Base-by-base conservation (phyloP, 2,329 filamentous ascomycete genomes). In the Stemphylium beticola region DNA sequence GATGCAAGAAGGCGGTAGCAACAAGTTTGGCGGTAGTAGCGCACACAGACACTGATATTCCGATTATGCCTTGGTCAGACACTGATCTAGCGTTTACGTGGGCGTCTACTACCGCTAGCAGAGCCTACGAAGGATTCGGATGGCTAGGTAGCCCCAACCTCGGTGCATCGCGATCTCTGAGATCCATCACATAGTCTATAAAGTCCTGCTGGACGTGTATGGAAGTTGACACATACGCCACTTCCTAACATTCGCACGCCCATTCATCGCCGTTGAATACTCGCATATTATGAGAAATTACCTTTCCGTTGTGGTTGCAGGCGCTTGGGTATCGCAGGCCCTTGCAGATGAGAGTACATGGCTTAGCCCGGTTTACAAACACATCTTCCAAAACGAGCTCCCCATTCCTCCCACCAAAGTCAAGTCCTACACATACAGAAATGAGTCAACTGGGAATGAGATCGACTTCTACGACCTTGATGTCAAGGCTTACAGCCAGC, bases 401-500 rank as follows among this genome's bases (percentile, higher is more conserved):
- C 79, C 80, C 1, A 78, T 79, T 12, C 79, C 80, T 14, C 76
- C 78, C 1, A 52, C 77, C 15, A 80, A 79, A 57, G 49, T 73
- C 31, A 72, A 74, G 6, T 73, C 75, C 41, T 73, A 73, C 34
- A 58, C 57, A 2, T 67, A 69, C 53, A 58, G 41, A 11, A 75
- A 77, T 45, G 37, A 29, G 26, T 29, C 26, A 3, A 77, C 76
- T 36, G 74, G 75, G 0, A 65, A 67, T 14, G 55, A 68, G 2
- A 79, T 82, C 39, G 76, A 82, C 49, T 82, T 76, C 66, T 83
- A 79, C 56, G 76, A 81, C 58, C 67, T 80, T 40, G 74, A 75
- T 5, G 77, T 82, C 50, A 69, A 76, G 49, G 57, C 72, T 3
- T 81, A 82, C 53, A 67, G 76, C 29, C 66, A 75, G 24, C 77